Conservation (phyloP, 73 alveolate species). For the Paramecium caudatum region DNA sequence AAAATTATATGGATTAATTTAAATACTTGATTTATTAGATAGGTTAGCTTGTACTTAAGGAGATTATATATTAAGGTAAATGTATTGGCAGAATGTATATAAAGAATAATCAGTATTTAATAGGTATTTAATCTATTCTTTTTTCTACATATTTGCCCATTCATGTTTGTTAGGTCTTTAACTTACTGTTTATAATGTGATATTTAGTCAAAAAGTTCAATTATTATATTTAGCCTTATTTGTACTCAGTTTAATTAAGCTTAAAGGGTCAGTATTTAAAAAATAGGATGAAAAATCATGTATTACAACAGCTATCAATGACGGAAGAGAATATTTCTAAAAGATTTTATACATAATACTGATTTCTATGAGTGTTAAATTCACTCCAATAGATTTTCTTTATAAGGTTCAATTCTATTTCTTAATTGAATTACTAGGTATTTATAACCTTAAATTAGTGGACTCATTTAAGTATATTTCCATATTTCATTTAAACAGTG, state of each 20-base stretch:
- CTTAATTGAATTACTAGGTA: background rate
- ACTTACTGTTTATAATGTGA: conserved; percentile 61
- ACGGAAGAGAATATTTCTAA: conserved; percentile 56
- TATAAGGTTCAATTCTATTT: conserved; percentile 35
- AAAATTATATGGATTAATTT: conserved; percentile 49
- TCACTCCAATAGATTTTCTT: conserved; percentile 51
- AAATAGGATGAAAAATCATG: conserved; percentile 57
- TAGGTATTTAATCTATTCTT: conserved; percentile 41
- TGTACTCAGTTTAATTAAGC: conserved; percentile 43
- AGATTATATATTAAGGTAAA: conserved; percentile 12
- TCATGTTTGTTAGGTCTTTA: conserved; percentile 33
- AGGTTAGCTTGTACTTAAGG: conserved; percentile 68
- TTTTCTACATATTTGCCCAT: conserved; percentile 22
- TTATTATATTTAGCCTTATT: conserved; percentile 50
- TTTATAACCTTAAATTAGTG: background rate
- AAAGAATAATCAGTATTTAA: conserved; percentile 12
- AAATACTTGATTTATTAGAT: conserved; percentile 61
- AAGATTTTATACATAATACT: conserved; percentile 21
- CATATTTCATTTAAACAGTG: conserved; percentile 43
- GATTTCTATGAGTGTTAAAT: conserved; percentile 28
- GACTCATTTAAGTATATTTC: conserved; percentile 59
- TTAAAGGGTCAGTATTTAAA: conserved; percentile 63
- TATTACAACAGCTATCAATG: background rate
- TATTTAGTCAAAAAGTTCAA: conserved; percentile 22
- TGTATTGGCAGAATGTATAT: conserved; percentile 44